Base-by-base conservation (phyloP, 2,329 filamentous ascomycete genomes). In the Clonostachys rhizophaga region DNA sequence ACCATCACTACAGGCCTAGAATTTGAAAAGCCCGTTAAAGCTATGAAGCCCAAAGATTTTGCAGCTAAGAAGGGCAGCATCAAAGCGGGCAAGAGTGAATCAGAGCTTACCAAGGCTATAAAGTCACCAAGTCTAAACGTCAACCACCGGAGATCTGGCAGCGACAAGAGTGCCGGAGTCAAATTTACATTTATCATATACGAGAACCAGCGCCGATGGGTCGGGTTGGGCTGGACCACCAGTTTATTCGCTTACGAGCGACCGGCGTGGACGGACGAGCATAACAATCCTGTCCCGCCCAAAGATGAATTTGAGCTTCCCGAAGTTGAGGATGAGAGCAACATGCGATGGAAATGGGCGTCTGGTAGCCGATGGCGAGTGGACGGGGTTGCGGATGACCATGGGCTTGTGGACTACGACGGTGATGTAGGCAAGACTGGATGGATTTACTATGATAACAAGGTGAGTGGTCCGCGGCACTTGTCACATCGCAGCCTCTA, bases 381-480 rank as follows among this genome's bases (percentile, higher is more conserved):
- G 24, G 92, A 97, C 57, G 87, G 88, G 1, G 82, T 82, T 2
- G 65, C 75, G 1, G 81, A 83, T 66, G 69, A 73, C 16, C 54
- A 65, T 14, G 63, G 52, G 2, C 50, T 61, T 0, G 56, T 68
- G 5, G 79, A 74, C 50, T 79, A 79, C 52, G 80, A 83, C 47
- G 72, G 74, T 3, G 72, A 79, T 2, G 77, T 84, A 20, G 86
- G 80, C 5, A 83, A 70, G 58, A 80, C 85, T 55, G 94, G 91
- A 2, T 99, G 94, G 94, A 89, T 96, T 36, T 99, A 94, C 66
- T 99, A 96, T 62, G 94, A 99, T 60, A 97, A 92, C 64, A 96
- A 96, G 83, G 89, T 90, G 70, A 50, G 71, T 55, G 17, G 7
- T 30, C 9, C 24, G 24, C 24, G 24, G 10, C 24, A 30, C 24